Conservation (phyloP, 305 asterid species). For the Solanum hybrid region DNA sequence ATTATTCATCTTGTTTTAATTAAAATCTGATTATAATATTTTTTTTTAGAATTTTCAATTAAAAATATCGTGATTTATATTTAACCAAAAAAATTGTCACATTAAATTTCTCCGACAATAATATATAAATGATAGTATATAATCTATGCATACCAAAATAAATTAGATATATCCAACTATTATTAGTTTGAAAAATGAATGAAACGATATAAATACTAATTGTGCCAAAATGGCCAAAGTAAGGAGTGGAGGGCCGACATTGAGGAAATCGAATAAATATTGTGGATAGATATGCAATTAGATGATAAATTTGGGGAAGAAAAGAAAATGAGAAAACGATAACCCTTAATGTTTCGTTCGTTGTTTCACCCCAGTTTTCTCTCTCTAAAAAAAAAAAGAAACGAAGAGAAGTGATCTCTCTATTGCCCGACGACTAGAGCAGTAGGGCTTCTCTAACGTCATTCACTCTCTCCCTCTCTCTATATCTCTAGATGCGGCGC, state of each 20-base stretch:
- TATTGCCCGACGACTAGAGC: slow-evolving; percentile 2
- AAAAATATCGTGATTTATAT: background rate
- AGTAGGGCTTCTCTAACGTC: slow-evolving; percentile 21
- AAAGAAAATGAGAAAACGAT: background rate
- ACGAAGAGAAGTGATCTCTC: slow-evolving; percentile 7
- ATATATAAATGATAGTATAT: background rate
- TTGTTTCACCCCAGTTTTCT: slow-evolving; percentile 3
- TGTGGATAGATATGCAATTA: background rate
- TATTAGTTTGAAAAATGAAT: background rate
- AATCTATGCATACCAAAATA: background rate
- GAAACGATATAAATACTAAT: background rate
- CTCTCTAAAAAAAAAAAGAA: background rate
- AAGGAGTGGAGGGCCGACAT: background rate
- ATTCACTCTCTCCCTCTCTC: slow-evolving; percentile 2
- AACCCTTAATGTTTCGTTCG: slow-evolving; percentile 1
- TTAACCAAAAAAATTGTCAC: background rate
- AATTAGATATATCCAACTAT: background rate
- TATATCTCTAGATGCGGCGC: slow-evolving; percentile 14
- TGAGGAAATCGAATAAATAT: background rate
- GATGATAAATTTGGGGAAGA: background rate
- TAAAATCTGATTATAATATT: background rate
- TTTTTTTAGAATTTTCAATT: background rate
- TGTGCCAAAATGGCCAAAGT: background rate
- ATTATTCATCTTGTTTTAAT: background rate
- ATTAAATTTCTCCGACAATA: background rate